These are phyloP conservation scores for Nothomitra cinnamomea DNA, from an alignment of 2,329 filamentous ascomycete species.

Conservation along the genomic window DNA sequence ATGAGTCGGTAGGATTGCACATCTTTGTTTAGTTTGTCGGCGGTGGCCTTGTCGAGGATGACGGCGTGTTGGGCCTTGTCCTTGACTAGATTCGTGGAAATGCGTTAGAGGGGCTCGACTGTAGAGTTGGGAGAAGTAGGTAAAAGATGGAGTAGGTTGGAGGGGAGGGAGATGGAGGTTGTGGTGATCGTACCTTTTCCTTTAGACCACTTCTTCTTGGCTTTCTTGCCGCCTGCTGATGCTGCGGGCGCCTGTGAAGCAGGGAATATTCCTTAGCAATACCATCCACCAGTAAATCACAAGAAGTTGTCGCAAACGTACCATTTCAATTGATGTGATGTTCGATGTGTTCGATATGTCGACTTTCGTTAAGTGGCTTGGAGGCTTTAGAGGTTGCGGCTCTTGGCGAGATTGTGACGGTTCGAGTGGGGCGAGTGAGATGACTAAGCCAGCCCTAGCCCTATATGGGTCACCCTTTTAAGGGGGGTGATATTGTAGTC, in stretches of 20 bases:
- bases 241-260: conserved; percentile 5
- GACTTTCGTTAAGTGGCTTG: neutral
- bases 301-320: neutral
- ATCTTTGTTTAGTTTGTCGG: conserved; percentile 99
- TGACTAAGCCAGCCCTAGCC: conserved; percentile 4
- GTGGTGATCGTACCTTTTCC: conserved; percentile 31
- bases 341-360: neutral
- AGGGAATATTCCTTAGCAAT: neutral
- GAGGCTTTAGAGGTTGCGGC: neutral
- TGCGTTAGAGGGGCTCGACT: neutral
- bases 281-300: too few species aligned
- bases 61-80: conserved; percentile 34
- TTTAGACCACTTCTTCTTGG: conserved; percentile 41
- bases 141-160: neutral
- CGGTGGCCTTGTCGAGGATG: conserved; percentile 93
- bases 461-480: neutral
- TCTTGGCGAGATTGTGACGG: conserved; percentile 1
- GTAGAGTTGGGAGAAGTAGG: neutral
- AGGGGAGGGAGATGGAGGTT: neutral
- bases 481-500: neutral
- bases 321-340: neutral
- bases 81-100: conserved; percentile 10
- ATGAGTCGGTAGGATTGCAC: conserved; percentile 99
- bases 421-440: neutral
- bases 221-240: conserved; percentile 18